Evolutionary conservation across 2,329 filamentous ascomycete genomes (phyloP).

Genomic region (Trichophyton verrucosum): DNA sequence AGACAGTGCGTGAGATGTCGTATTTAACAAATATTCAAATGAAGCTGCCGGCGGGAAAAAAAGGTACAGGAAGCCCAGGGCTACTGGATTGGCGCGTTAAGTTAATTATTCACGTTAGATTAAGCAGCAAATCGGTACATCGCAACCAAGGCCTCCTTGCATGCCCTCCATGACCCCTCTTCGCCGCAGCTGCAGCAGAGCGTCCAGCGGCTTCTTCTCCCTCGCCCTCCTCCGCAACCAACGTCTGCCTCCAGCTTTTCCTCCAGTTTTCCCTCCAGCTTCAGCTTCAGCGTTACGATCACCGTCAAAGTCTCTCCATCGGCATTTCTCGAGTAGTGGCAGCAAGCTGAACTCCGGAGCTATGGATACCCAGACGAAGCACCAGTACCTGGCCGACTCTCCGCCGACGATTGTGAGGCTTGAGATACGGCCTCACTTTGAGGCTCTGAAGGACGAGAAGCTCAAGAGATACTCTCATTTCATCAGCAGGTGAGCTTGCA

Average conservation of each 20-base stretch:
- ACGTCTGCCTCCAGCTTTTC: background rate
- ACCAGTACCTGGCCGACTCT: constrained; percentile 78
- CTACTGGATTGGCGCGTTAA: background rate
- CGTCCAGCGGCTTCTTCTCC: constrained; percentile 1
- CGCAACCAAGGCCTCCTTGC: background rate
- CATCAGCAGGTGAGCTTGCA: constrained; percentile 55
- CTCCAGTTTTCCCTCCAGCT: no score
- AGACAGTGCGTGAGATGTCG: background rate
- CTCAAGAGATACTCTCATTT: constrained; percentile 88
- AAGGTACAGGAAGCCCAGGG: background rate
- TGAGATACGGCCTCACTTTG: constrained; percentile 86
- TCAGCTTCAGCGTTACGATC: background rate
- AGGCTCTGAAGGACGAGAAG: constrained; percentile 42
- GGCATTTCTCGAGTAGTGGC: constrained; percentile 16
- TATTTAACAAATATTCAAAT: background rate
- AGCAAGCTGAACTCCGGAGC: constrained; percentile 14
- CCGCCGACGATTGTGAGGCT: constrained; percentile 80
- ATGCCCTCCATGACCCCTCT: constrained; percentile 13
- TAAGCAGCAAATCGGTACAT: background rate
- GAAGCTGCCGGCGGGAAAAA: background rate
- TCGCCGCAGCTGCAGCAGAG: constrained; percentile 8
- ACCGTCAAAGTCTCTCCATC: background rate
- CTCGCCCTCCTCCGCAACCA: background rate
- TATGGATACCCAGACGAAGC: constrained; percentile 32
- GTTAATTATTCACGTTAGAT: no score